phyloP scores from a whole-genome alignment of 495 filamentous ascomycete genomes.

The Pyrenopolyporus hunteri region DNA sequence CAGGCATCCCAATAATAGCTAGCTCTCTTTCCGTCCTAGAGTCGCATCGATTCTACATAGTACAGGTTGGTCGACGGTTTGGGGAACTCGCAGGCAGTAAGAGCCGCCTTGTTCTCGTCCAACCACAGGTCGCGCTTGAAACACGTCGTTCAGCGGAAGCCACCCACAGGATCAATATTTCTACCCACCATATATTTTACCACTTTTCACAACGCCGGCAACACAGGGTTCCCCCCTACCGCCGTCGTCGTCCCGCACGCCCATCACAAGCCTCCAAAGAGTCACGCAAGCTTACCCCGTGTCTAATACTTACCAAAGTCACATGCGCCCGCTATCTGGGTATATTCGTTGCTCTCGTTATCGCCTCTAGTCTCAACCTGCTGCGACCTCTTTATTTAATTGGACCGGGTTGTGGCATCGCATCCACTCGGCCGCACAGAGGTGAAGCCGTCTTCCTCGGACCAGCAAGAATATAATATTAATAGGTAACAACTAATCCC shows the following conservation, averaged over 20 bases:
- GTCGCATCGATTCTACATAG: background rate
- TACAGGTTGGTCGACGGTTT: too few relatives aligned
- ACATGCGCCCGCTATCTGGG: conserved; percentile 21
- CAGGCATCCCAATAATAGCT: too few relatives aligned
- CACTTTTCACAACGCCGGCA: conserved; percentile 16
- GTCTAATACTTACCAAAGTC: conserved; percentile 26
- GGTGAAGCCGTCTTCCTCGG: conserved; percentile 20
- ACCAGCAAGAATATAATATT: conserved; percentile 25
- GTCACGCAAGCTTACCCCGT: conserved; percentile 33
- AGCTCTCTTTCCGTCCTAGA: background rate
- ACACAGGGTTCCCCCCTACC: background rate
- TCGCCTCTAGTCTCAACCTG: conserved; percentile 19
- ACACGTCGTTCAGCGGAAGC: conserved; percentile 41
- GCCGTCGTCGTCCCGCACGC: background rate
- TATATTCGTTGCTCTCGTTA: conserved; percentile 1
- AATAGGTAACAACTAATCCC: conserved; percentile 30
- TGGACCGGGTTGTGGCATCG: conserved; percentile 24
- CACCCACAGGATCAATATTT: conserved; percentile 37
- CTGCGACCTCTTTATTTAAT: conserved; percentile 25
- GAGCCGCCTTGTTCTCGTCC: conserved; percentile 30
- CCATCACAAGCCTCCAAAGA: conserved; percentile 27
- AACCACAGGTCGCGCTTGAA: conserved; percentile 38
- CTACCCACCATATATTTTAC: conserved; percentile 22
- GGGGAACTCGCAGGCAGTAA: conserved; percentile 11
- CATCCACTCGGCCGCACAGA: conserved; percentile 26